phyloP scores from a whole-genome alignment of 1,284 basidiomycete genomes.

The Tilletia setariae region DNA sequence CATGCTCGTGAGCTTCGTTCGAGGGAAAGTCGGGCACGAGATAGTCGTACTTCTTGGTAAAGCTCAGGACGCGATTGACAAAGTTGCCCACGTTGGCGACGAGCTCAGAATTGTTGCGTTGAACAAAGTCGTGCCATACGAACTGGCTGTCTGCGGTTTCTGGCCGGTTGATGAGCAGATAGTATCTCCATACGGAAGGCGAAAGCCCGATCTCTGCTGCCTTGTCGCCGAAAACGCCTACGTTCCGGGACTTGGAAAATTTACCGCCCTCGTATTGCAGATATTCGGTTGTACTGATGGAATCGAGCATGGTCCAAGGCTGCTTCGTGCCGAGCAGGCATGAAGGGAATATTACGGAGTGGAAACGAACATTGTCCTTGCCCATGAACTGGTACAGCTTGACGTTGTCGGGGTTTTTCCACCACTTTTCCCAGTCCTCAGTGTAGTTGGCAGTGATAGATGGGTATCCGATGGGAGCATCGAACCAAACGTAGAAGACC shows the following conservation, averaged over 20 bases:
- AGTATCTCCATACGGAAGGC: constrained; percentile 94
- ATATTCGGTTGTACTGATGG: constrained; percentile 94
- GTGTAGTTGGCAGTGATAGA: constrained; percentile 97
- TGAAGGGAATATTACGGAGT: constrained; percentile 91
- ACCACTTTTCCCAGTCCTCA: constrained; percentile 93
- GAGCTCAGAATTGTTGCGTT: constrained; percentile 88
- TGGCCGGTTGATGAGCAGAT: constrained; percentile 85
- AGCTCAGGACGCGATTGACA: constrained; percentile 90
- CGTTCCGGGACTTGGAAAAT: constrained; percentile 94
- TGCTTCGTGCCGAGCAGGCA: constrained; percentile 85
- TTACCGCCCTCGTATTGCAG: constrained; percentile 98
- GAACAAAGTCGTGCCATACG: constrained; percentile 92
- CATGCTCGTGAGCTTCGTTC: constrained; percentile 16
- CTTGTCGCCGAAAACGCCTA: constrained; percentile 94
- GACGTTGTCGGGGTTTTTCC: constrained; percentile 84
- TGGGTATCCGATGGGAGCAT: constrained; percentile 94
- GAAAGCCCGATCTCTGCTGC: constrained; percentile 90
- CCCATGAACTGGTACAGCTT: constrained; percentile 95
- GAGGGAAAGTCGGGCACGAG: constrained; percentile 63
- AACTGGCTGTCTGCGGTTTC: constrained; percentile 94
- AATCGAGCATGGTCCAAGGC: constrained; percentile 89
- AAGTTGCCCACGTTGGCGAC: constrained; percentile 98
- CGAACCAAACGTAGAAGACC: constrained; percentile 93
- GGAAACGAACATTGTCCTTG: constrained; percentile 81
- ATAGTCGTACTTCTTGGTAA: constrained; percentile 81